Evolutionary conservation across 352 stramenopile genomes (phyloP), one percentile per base, ranked within the genome.

Genomic region (Pythium utonaiense): DNA sequence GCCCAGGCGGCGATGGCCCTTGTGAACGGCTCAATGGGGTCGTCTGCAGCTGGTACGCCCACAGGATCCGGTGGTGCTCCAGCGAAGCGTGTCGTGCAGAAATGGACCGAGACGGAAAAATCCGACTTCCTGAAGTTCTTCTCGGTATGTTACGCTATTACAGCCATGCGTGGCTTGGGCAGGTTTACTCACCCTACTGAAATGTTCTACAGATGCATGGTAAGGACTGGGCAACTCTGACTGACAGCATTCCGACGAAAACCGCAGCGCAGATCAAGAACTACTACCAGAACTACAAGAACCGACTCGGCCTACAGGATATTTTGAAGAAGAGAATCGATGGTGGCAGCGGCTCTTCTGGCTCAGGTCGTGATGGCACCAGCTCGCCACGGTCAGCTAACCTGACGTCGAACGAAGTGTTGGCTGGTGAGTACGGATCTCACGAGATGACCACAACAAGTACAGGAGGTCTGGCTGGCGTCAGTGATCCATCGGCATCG

Each of bases 201-300:
- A 12, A 57, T 48, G 47, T 54, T 27, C 2, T 19, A 2, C 54
- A 86, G 78, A 81, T 91, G 74, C 76, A 89, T 51, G 89, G 89
- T 24, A 97, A 96, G 57, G 86, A 96, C 57, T 97, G 89, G 89
- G 52, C 83, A 10, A 89, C 80, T 30, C 74, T 97, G 7, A 93
- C 86, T 2, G 77, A 93, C 34, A 92, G 75, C 47, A 96, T 97
- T 49, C 88, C 86, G 14, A 92, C 84, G 25, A 97, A 97, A 64
- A 96, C 89, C 0, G 78, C 86, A 17, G 85, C 84, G 3, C 88
- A 96, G 61, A 95, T 97, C 65, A 97, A 97, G 62, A 97, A 96
- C 42, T 97, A 96, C 68, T 97, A 96, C 57, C 89, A 97, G 65
- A 97, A 97, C 57, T 97, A 97, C 73, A 97, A 97, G 78, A 95